A percentile compares a stretch with the other conserved stretches of the same genome.
Evolutionary conservation across 768 basidiomycete species (phyloP).

Genomic region (Podaxis carcinomalis): DNA sequence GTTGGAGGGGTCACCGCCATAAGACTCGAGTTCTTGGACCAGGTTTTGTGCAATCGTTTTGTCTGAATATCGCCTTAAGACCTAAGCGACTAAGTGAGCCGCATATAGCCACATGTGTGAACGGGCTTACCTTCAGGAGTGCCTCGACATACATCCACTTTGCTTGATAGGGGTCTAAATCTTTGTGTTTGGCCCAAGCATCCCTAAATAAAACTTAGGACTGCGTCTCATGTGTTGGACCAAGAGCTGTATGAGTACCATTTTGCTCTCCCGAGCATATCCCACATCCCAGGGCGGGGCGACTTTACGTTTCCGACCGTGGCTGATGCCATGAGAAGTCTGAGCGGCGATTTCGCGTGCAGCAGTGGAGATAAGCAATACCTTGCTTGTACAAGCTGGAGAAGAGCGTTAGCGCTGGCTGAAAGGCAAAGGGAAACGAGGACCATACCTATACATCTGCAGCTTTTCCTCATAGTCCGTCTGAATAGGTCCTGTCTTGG

Average conservation of each 20-base stretch:
- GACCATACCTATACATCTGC: constrained; percentile 78
- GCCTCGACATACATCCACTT: constrained; percentile 90
- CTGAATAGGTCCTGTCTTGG: constrained; percentile 93
- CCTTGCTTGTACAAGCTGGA: constrained; percentile 90
- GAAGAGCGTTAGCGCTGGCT: constrained; percentile 10
- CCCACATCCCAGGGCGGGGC: constrained; percentile 80
- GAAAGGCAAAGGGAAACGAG: background rate
- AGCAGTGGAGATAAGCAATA: constrained; percentile 24
- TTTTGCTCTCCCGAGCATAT: constrained; percentile 90
- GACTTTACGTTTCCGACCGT: constrained; percentile 85
- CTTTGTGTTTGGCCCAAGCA: constrained; percentile 92
- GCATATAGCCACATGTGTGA: background rate
- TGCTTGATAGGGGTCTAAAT: constrained; percentile 72
- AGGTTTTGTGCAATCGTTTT: constrained; percentile 73
- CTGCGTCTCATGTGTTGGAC: background rate
- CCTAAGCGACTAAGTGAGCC: constrained; percentile 36
- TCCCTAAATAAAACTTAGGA: constrained; percentile 51
- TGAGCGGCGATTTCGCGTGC: background rate
- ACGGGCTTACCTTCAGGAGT: constrained; percentile 59
- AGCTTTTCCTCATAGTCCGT: constrained; percentile 95
- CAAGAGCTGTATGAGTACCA: constrained; percentile 50
- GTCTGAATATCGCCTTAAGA: constrained; percentile 78
- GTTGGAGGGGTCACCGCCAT: constrained; percentile 62
- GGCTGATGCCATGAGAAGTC: constrained; percentile 40
- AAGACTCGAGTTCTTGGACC: constrained; percentile 74